Percentiles rank a stretch among this genome's conserved stretches.
These are phyloP conservation scores for Cladophialophora yegresii DNA, from an alignment of 2,329 filamentous ascomycete species.

Conservation along the genomic window DNA sequence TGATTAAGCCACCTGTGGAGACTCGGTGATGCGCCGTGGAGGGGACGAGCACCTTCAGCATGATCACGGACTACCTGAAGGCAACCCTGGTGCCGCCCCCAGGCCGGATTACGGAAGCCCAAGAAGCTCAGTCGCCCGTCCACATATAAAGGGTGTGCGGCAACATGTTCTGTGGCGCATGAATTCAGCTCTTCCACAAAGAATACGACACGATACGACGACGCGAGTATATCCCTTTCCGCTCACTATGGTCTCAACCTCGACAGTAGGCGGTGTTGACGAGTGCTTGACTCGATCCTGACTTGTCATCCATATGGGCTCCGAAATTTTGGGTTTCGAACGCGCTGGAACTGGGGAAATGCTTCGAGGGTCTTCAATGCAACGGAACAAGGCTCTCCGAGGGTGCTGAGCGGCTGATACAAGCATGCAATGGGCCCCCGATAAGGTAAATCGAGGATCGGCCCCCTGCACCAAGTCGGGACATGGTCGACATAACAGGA, in stretches of 20 bases:
- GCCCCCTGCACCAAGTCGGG: slow-evolving; percentile 6
- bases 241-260: background rate
- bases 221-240: background rate
- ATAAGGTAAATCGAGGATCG: slow-evolving; percentile 10
- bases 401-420: background rate
- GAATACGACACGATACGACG: background rate
- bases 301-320: background rate
- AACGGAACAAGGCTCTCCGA: slow-evolving; percentile 5
- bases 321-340: background rate
- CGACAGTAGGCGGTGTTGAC: background rate
- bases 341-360: background rate
- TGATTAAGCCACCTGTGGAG: background rate
- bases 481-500: slow-evolving; percentile 10
- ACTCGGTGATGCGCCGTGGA: background rate
- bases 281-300: background rate
- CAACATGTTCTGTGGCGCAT: background rate
- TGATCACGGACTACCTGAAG: background rate
- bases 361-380: background rate
- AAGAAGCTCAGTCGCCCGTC: background rate
- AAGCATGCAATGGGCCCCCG: slow-evolving; percentile 4
- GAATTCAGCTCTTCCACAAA: background rate
- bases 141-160: background rate
- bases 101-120: background rate
- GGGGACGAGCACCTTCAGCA: background rate
- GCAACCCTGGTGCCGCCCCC: background rate